Base-by-base conservation (phyloP, 305 asterid genomes). In the Fraxinus ornus region DNA sequence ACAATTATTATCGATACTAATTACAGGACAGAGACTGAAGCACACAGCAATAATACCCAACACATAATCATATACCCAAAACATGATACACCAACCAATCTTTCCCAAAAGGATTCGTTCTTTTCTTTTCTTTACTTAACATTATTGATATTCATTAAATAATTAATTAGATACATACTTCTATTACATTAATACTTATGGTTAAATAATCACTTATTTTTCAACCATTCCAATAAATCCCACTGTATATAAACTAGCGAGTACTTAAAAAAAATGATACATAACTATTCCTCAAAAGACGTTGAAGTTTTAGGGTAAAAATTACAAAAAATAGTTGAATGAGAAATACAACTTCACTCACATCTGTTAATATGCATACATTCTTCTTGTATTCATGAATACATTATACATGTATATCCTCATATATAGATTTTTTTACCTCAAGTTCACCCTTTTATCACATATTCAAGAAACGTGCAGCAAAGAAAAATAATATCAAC, bases 401-500 rank as follows among this genome's bases (percentile, higher is more conserved):
- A 52, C 21, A 52, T 52, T 52, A 52, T 10, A 71, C 60, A 77
- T 64, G 73, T n/a, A 77, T 22, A 60, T 19, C 28, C 79, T 24
- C 66, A 13, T 66, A 76, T 10, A 26, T 10, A 52, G 37, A 79
- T 41, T 22, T 66, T 22, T 60, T 13, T 62, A 39, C 80, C 84
- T 75, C 79, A 19, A 78, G 78, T 72, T 70, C 57, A 83, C 72
- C 30, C 76, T 71, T 30, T 70, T 5, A 32, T 32, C 76, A 71
- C 22, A 32, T 26, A 26, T 76, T 78, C 81, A 77, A 72, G 36
- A 70, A 12, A 77, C 77, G 21, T 73, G 78, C 15, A 77, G 35
- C 19, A 17, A 22, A 75, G 39, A 47, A 37, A 68, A 75, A 82
- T 24, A 80, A 19, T 39, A 47, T 52, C 15, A 70, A 57, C 36